A percentile compares a stretch with the other conserved stretches of the same genome.
Conservation (phyloP, 306 rosid species). For the Fragaria ananassa region DNA sequence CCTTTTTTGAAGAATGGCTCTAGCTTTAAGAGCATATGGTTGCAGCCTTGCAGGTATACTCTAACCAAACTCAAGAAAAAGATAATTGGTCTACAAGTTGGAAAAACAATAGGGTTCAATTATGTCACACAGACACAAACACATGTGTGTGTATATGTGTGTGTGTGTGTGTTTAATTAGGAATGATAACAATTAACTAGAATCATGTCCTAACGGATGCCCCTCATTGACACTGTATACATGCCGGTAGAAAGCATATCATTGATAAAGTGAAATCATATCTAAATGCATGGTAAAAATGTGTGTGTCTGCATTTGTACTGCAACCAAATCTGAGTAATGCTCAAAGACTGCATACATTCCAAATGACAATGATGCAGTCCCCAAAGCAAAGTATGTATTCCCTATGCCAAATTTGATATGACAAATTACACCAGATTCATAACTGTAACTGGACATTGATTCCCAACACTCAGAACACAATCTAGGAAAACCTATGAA, state of each 20-base stretch:
- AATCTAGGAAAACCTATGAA: too few species aligned
- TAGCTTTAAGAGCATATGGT: not conserved
- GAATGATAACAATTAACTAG: not conserved
- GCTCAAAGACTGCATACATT: not conserved
- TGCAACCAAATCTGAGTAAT: not conserved
- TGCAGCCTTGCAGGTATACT: not conserved
- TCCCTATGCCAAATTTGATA: not conserved
- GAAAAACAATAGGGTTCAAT: not conserved
- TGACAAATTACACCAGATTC: not conserved
- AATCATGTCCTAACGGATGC: not conserved
- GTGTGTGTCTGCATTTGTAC: not conserved
- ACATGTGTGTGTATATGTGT: too few species aligned
- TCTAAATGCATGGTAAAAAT: not conserved
- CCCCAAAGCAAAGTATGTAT: not conserved
- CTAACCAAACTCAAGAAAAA: not conserved
- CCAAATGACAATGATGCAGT: not conserved
- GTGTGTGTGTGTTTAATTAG: not conserved
- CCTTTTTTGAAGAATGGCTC: not conserved
- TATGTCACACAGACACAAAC: not conserved
- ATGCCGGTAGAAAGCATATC: not conserved
- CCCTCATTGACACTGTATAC: not conserved
- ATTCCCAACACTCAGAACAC: too few species aligned
- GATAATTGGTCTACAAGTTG: not conserved
- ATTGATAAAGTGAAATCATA: not conserved
- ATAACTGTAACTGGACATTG: too few species aligned